Conservation (phyloP, 495 filamentous ascomycete species). For the Aspergillus saccharolyticus region DNA sequence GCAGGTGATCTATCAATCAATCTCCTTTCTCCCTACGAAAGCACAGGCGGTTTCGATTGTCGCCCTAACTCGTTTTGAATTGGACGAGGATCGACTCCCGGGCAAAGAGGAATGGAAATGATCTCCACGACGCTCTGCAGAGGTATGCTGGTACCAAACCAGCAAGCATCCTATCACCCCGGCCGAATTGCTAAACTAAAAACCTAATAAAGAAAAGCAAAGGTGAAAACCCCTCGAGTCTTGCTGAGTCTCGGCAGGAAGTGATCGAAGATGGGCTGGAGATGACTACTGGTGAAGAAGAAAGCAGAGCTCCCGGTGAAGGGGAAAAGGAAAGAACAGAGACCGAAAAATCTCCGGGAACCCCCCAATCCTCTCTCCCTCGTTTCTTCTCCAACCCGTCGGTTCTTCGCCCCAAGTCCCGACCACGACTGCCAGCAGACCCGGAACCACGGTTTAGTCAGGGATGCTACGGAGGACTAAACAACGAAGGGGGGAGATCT, state of each 20-base stretch:
- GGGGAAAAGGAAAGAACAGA: neutral
- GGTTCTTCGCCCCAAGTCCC: neutral
- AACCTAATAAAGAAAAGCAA: neutral
- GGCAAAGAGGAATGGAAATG: too few species aligned
- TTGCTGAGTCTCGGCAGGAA: neutral
- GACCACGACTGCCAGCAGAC: neutral
- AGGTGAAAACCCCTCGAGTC: neutral
- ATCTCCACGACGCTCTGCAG: neutral
- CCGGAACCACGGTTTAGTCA: neutral
- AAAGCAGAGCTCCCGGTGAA: neutral
- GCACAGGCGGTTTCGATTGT: neutral
- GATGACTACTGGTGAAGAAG: neutral
- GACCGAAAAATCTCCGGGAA: neutral
- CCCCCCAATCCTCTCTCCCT: neutral
- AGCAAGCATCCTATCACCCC: neutral
- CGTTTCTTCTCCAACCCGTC: neutral
- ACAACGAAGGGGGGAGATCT: neutral
- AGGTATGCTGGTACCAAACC: neutral
- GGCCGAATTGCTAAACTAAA: neutral
- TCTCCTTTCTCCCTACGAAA: neutral
- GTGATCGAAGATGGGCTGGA: neutral
- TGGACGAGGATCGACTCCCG: neutral
- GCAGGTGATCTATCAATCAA: conserved; percentile 1
- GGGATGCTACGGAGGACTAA: neutral
- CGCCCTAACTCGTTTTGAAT: neutral